Base-by-base conservation (phyloP, 2,329 filamentous ascomycete species). In the Penicillium sp. region DNA sequence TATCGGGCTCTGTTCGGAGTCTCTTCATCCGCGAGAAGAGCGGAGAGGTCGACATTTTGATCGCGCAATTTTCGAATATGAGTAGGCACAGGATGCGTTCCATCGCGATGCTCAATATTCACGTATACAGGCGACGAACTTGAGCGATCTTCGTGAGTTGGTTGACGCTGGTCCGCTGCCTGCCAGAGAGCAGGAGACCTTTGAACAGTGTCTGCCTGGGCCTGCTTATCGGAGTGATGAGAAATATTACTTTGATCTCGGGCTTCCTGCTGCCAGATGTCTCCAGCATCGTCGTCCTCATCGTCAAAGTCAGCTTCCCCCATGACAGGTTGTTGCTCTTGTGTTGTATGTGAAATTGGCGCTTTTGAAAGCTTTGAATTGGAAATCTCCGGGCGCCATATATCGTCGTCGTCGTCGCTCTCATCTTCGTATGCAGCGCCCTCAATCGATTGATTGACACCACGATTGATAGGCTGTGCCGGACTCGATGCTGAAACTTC, bases 231-330 rank as follows among this genome's bases (percentile, higher is more conserved):
- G 12, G 58, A 60, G 28, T 53, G 57, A 46, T 64, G 57, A 9
- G 64, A 64, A 9, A 60, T 53, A 18, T 64, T 57, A 37, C 63
- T 67, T 37, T 67, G 61, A 42, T 71, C 66, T n/a, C 62, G 60
- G 36, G 70, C 68, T 54, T 73, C 69, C 53, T 70, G 66, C 52
- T 75, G 72, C 73, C 73, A 76, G 27, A 76, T 75, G 45, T 76
- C 73, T 43, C 68, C 69, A 47, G 68, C 69, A 11, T 64, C 71
- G 35, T 68, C 69, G 12, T 65, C 29, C 8, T 32, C 63, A 9
- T 59, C 58, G 9, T 54, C 52, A 3, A 56, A 41, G 6, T 53
- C 47, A 24, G 50, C 53, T 25, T 45, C 33, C 24, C 60, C 51
- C 28, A 45, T 43, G 9, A 59, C 50, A 28, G 38, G 38, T 39